Conservation (phyloP, 2,329 filamentous ascomycete genomes). For the Fusarium sarcochroum region DNA sequence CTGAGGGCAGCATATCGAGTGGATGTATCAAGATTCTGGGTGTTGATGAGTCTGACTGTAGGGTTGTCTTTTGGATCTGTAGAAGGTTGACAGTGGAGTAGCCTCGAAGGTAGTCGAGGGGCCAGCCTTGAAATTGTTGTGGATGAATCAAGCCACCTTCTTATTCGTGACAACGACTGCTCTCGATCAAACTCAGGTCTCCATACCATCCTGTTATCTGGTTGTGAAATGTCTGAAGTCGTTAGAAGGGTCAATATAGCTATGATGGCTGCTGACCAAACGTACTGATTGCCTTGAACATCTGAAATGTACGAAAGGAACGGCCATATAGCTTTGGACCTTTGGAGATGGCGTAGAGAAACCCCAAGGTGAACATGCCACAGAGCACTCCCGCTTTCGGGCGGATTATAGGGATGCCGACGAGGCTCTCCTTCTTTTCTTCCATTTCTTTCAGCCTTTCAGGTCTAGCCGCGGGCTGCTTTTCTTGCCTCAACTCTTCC, state of each 20-base stretch:
- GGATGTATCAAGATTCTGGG: background rate
- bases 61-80: background rate
- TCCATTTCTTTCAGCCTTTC: conserved; percentile 3
- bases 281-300: conserved; percentile 25
- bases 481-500: conserved; percentile 14
- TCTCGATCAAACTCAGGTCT: conserved; percentile 23
- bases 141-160: conserved; percentile 19
- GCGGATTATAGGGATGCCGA: conserved; percentile 20
- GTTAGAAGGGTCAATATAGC: background rate
- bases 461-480: background rate
- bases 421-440: background rate
- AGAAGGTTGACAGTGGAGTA: conserved; percentile 21
- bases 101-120: conserved; percentile 27
- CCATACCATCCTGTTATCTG: conserved; percentile 15
- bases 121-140: conserved; percentile 1
- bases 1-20: conserved; percentile 36
- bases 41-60: conserved; percentile 16
- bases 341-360: conserved; percentile 6
- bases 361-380: conserved; percentile 21
- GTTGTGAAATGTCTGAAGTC: background rate
- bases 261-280: no score
- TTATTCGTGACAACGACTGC: conserved; percentile 26
- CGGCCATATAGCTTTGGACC: background rate
- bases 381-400: background rate
- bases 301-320: conserved; percentile 8